A percentile compares a stretch with the other conserved stretches of the same genome.
Conservation (phyloP, 805 yeast species). For the Candida loeiensis region DNA sequence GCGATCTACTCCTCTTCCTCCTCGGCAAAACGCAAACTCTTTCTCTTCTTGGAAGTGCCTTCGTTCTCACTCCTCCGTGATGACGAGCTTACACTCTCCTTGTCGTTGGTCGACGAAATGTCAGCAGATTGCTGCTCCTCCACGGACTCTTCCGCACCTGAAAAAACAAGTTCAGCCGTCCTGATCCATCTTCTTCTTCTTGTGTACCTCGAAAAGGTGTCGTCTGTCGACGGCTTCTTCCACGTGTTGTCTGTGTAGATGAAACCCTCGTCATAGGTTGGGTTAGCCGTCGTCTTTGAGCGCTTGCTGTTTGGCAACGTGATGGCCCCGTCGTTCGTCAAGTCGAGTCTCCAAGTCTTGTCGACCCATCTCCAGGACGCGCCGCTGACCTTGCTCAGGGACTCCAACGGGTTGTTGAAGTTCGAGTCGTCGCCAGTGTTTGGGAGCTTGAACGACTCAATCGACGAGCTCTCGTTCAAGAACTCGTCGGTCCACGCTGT, state of each 20-base stretch:
- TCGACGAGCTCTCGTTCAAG: slow-evolving; percentile 75
- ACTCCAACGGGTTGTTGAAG: slow-evolving; percentile 25
- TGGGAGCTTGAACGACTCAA: slow-evolving; percentile 78
- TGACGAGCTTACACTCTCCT: slow-evolving; percentile 3
- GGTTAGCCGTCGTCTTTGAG: slow-evolving; percentile 59
- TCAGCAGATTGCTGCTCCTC: neutral
- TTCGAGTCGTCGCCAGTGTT: slow-evolving; percentile 46
- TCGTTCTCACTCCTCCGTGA: slow-evolving; percentile 6
- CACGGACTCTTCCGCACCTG: slow-evolving; percentile 1
- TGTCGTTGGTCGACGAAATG: neutral
- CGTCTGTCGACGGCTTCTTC: slow-evolving; percentile 87
- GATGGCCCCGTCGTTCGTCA: slow-evolving; percentile 83
- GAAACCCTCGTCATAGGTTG: slow-evolving; percentile 78
- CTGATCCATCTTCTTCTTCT: slow-evolving; percentile 95
- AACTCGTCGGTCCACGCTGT: slow-evolving; percentile 98
- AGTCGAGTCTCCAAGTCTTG: slow-evolving; percentile 84
- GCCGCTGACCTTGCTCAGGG: slow-evolving; percentile 47
- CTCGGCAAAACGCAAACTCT: slow-evolving; percentile 44
- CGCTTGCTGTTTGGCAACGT: slow-evolving; percentile 62
- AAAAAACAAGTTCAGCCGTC: slow-evolving; percentile 75
- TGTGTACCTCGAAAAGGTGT: slow-evolving; percentile 84
- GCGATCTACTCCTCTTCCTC: slow-evolving; percentile 3
- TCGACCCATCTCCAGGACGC: slow-evolving; percentile 96
- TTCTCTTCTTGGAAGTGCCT: slow-evolving; percentile 26
- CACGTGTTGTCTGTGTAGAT: slow-evolving; percentile 90